phyloP scores from a whole-genome alignment of 1,284 basidiomycete species.

The Ustilago bromivora region DNA sequence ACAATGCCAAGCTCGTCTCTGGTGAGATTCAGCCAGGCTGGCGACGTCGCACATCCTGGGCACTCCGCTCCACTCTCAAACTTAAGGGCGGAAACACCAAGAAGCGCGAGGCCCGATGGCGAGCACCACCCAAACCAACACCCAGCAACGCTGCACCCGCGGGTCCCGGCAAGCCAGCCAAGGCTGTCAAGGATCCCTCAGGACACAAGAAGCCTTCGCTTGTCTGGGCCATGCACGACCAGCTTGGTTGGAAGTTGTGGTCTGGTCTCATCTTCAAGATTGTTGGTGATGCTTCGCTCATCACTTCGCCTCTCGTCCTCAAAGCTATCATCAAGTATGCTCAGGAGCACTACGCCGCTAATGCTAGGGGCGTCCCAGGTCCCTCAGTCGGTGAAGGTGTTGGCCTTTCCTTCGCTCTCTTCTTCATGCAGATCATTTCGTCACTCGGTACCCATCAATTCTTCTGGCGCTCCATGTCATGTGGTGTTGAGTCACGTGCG shows the following conservation, averaged over 20 bases:
- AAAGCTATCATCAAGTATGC: slow-evolving; percentile 61
- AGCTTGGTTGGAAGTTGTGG: slow-evolving; percentile 86
- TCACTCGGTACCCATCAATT: slow-evolving; percentile 83
- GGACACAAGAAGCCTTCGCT: slow-evolving; percentile 75
- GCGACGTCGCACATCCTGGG: slow-evolving; percentile 75
- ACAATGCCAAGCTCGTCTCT: slow-evolving; percentile 77
- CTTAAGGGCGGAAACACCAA: slow-evolving; percentile 45
- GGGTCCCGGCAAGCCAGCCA: slow-evolving; percentile 30
- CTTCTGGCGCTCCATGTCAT: slow-evolving; percentile 74
- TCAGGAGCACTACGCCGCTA: slow-evolving; percentile 43
- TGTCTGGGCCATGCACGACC: slow-evolving; percentile 81
- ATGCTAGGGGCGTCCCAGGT: slow-evolving; percentile 21
- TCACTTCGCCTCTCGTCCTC: slow-evolving; percentile 64
- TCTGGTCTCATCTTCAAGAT: slow-evolving; percentile 77
- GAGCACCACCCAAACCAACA: slow-evolving; percentile 44
- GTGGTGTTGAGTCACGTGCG: slow-evolving; percentile 79
- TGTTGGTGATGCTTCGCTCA: slow-evolving; percentile 61
- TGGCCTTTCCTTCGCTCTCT: slow-evolving; percentile 72
- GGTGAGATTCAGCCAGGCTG: slow-evolving; percentile 77
- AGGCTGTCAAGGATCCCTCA: slow-evolving; percentile 40
- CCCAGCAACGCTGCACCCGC: slow-evolving; percentile 20
- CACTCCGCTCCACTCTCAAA: slow-evolving; percentile 45
- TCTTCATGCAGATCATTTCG: slow-evolving; percentile 78
- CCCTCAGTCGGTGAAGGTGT: slow-evolving; percentile 58
- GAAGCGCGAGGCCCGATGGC: slow-evolving; percentile 59